phyloP scores from a whole-genome alignment of 2,329 filamentous ascomycete genomes.

The Didymella exigua region DNA sequence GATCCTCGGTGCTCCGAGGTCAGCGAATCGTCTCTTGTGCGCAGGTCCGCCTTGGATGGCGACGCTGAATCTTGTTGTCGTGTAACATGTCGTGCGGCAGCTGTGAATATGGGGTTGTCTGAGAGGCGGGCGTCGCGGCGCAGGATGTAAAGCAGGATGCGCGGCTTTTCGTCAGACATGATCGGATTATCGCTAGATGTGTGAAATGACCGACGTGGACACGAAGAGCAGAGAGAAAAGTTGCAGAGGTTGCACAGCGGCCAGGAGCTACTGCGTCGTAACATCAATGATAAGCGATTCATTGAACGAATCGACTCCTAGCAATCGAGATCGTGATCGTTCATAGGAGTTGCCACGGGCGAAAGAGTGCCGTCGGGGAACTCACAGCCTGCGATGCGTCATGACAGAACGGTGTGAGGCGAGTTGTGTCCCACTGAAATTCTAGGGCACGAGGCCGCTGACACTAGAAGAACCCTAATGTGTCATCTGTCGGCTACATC shows the following conservation, averaged over 20 bases:
- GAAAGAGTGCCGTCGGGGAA: conserved; percentile 15
- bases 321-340: conserved; percentile 17
- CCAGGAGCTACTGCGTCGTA: conserved; percentile 42
- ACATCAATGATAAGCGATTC: conserved; percentile 35
- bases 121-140: conserved; percentile 73
- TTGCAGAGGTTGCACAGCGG: conserved; percentile 37
- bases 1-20: conserved; percentile 29
- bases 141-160: conserved; percentile 71
- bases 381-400: conserved; percentile 27
- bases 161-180: conserved; percentile 35
- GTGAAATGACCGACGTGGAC: conserved; percentile 24
- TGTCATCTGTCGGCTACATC: conserved; percentile 37
- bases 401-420: conserved; percentile 30
- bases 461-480: conserved; percentile 29
- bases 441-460: conserved; percentile 29
- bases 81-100: conserved; percentile 47
- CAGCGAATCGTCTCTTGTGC: conserved; percentile 48
- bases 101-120: conserved; percentile 76
- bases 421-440: conserved; percentile 25
- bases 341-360: conserved; percentile 29
- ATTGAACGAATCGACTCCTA: conserved; percentile 20
- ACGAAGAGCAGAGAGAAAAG: conserved; percentile 33
- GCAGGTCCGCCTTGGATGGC: conserved; percentile 17
- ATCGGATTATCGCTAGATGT: conserved; percentile 19
- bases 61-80: conserved; percentile 13